phyloP scores from a whole-genome alignment of 208 protist species.

The Acanthamoeba castellanii region DNA sequence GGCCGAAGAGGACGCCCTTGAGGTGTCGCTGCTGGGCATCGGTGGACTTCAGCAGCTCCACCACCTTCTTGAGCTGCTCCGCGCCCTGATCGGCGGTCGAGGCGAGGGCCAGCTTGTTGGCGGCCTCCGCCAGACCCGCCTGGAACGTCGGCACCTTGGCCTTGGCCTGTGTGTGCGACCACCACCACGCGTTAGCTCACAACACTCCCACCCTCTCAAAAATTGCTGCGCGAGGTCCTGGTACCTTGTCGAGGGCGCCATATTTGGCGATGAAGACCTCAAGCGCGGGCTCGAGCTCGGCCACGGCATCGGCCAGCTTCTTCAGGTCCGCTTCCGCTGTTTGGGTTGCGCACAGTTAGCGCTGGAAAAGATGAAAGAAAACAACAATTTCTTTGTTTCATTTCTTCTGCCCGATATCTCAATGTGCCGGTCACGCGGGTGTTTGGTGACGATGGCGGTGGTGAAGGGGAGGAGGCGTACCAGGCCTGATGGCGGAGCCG shows the following conservation, averaged over 20 bases:
- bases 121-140: background rate
- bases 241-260: constrained; percentile 33
- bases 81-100: constrained; percentile 1
- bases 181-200: background rate
- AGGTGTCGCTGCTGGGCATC: constrained; percentile 29
- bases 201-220: background rate
- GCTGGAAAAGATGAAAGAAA: background rate
- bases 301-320: constrained; percentile 25
- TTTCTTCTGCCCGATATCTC: background rate
- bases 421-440: background rate
- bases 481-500: background rate
- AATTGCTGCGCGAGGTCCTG: background rate
- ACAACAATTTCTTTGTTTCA: background rate
- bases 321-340: constrained; percentile 69
- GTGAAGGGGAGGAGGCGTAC: background rate
- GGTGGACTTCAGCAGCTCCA: background rate
- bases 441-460: background rate
- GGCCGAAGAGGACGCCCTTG: constrained; percentile 26
- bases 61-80: background rate
- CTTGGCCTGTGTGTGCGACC: background rate
- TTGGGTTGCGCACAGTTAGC: background rate
- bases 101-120: constrained; percentile 18
- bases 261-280: constrained; percentile 31
- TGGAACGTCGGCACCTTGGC: constrained; percentile 37
- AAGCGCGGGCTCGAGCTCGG: constrained; percentile 45